Base-by-base conservation (phyloP, 768 basidiomycete species). In the Russula earlei region DNA sequence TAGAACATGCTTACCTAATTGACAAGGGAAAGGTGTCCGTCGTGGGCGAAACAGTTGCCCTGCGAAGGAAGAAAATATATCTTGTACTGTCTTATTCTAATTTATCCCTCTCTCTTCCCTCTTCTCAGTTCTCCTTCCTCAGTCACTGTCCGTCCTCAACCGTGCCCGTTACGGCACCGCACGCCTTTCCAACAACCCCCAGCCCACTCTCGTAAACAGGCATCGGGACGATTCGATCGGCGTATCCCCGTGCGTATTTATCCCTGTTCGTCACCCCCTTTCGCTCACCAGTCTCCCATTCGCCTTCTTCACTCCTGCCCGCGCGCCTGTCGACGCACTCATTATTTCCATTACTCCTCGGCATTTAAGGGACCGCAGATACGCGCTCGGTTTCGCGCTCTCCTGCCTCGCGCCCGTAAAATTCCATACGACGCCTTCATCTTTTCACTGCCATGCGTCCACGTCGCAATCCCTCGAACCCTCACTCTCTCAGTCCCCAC, bases 401-500 rank as follows among this genome's bases (percentile, higher is more conserved):
- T 44, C 43, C 40, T 38, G 19, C 27, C 22, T 17, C 25, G 19
- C 55, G 31, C 55, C 22, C 55, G 22, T 53, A 20, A 37, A 29
- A 27, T 5, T 29, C n/a, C 17, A 14, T 22, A 15, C 44, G 15
- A 25, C 25, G 14, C 25, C 17, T n/a, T n/a, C 36, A 27, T 52
- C 25, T 31, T 14, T 24, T 5, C 38, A 8, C 29, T 46, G 40
- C 44, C 22, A 62, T 62, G 60, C 60, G 56, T 22, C 47, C 60
- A 3, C 60, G 60, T 47, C 60, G 60, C 14, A 59, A 55, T 44
- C 53, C 53, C 25, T 37, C 52, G 6, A 43, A 55, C n/a, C 41
- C 53, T 17, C 49, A 51, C 41, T 41, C 60, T n/a, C 60, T 62
- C 17, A 54, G 62, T 52, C 62, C 62, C 6, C 52, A 62, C 60